Conservation (phyloP, 2,329 filamentous ascomycete species). For the Calonectria pauciramosa region DNA sequence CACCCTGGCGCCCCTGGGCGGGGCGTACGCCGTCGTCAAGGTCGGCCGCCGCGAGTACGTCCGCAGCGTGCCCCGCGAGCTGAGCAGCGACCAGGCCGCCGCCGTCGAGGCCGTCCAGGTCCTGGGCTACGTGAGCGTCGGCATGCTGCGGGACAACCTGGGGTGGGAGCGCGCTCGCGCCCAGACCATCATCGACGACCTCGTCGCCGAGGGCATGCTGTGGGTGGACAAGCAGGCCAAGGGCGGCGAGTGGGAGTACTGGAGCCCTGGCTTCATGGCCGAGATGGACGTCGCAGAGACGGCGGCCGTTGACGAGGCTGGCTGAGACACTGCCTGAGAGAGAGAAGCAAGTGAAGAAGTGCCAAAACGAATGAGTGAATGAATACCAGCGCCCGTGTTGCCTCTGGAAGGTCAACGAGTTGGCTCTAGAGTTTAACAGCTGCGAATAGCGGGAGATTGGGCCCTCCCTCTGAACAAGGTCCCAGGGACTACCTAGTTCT, state of each 20-base stretch:
- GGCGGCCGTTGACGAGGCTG: constrained; percentile 25
- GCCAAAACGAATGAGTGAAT: too few relatives aligned
- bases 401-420: background rate
- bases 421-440: background rate
- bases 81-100: constrained; percentile 93
- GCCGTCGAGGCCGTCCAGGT: constrained; percentile 93
- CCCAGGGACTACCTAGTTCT: background rate
- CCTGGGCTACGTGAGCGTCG: constrained; percentile 89
- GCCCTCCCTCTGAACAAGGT: background rate
- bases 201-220: constrained; percentile 89
- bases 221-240: constrained; percentile 91
- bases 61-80: constrained; percentile 91
- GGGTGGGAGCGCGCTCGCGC: constrained; percentile 87
- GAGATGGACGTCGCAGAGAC: constrained; percentile 49
- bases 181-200: constrained; percentile 90
- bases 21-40: constrained; percentile 86
- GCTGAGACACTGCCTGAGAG: constrained; percentile 9
- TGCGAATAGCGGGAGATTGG: background rate
- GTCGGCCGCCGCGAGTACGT: constrained; percentile 91
- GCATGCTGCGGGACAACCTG: constrained; percentile 89
- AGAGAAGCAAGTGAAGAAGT: background rate
- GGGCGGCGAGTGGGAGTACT: constrained; percentile 89
- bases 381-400: background rate
- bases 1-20: constrained; percentile 87
- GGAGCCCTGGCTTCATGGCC: constrained; percentile 84